Evolutionary conservation across 208 protist genomes (phyloP), one percentile per base, ranked within the genome.

Genomic region (Crithidia fasciculata): DNA sequence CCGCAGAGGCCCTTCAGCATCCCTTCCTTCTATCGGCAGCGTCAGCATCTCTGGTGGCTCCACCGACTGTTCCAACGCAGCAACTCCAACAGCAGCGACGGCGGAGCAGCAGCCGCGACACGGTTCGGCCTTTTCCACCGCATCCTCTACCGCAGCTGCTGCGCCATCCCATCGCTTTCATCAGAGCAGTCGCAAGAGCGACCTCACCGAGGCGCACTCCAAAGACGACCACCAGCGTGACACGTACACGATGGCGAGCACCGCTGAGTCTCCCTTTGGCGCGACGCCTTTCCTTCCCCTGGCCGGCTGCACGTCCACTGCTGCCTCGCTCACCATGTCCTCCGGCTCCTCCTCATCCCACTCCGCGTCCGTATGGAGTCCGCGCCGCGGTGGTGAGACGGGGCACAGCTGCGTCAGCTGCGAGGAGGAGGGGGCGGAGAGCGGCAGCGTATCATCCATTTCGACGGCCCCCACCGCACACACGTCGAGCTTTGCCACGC

Each of bases 1-100:
- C 84, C 5, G 28, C 74, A 0, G 78, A 86, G 50, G 88, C 88
- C 0, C 67, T 90, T 69, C 16, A 60, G n/a, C 92, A 96, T 69
- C 76, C 86, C 2, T 96, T 94, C 40, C 15, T 74, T 36, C 19
- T n/a, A 19, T 50, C 6, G 50, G 37, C 36, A n/a, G 59, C 28
- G n/a, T n/a, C 13, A 19, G 4, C n/a, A 16, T 3, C 52, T 28
- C 1, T 8, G 53, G 53, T 12, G 65, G 12, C 18, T 15, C 9
- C 45, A 0, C 9, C 45, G 45, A 8, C 7, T 2, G 45, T 49
- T 49, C 45, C 0, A 0, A 49, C 9, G 12, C 45, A 28, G 28
- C 28, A 1, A 1, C 28, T 28, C 28, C 28, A 28, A 28, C 28
- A 28, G 28, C 28, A 28, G 28, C 0, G 28, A 28, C 28, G 28